Percentiles rank a stretch among this genome's conserved stretches.
phyloP scores from a whole-genome alignment of 345 rosid genomes.

The Odontarrhena argentea region DNA sequence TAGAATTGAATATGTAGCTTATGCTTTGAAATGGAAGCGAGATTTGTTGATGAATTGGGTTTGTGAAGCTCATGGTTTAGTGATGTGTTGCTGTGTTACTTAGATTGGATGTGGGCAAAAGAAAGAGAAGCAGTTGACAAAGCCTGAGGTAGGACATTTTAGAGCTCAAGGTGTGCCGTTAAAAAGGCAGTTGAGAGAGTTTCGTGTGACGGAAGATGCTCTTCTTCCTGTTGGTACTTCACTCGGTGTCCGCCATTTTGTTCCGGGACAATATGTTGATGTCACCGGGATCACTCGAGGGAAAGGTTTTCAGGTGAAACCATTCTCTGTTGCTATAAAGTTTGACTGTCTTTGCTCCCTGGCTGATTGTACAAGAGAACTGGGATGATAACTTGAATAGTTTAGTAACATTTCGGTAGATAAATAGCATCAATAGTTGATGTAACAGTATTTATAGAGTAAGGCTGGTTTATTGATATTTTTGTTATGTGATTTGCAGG shows the following conservation, averaged over 20 bases:
- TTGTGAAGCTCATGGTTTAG: conserved; percentile 28
- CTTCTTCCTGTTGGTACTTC: conserved; percentile 81
- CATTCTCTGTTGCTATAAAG: conserved; percentile 12
- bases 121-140: conserved; percentile 89
- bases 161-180: conserved; percentile 94
- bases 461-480: conserved; percentile 22
- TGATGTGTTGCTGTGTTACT: conserved; percentile 49
- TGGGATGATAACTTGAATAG: conserved; percentile 5
- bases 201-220: conserved; percentile 92
- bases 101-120: conserved; percentile 95
- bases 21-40: background rate
- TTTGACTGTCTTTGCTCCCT: background rate
- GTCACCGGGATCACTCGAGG: conserved; percentile 85
- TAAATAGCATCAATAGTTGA: background rate
- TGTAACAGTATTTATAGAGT: conserved; percentile 15
- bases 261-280: conserved; percentile 89
- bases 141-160: conserved; percentile 95
- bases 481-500: conserved; percentile 50
- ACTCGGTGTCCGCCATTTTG: conserved; percentile 82
- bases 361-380: background rate
- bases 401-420: conserved; percentile 19
- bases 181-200: conserved; percentile 89
- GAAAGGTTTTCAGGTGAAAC: conserved; percentile 87
- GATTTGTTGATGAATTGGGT: conserved; percentile 1
- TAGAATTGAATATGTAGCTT: background rate